These are phyloP conservation scores for Nectriaceae sp. DNA, from an alignment of 2,329 filamentous ascomycete species.

Conservation along the genomic window DNA sequence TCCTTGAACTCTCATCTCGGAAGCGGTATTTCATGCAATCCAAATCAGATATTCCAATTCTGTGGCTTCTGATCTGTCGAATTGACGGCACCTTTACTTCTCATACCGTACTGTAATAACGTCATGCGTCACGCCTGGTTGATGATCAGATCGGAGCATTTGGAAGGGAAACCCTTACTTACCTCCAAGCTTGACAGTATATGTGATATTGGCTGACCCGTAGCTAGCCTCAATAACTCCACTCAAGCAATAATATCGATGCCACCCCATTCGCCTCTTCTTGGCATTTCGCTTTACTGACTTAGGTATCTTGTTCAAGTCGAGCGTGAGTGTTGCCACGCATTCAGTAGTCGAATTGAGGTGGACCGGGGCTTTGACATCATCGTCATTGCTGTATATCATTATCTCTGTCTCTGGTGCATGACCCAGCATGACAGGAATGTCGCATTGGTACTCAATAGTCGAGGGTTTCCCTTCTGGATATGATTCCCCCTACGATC, in stretches of 20 bases:
- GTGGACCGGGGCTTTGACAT: slow-evolving; percentile 33
- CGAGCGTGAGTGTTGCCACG: slow-evolving; percentile 38
- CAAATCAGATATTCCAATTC: no score
- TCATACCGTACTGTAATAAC: slow-evolving; percentile 39
- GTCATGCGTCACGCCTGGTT: slow-evolving; percentile 39
- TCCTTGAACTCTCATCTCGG: no score
- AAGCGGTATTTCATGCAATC: no score
- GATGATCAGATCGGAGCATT: neutral
- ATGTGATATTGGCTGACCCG: slow-evolving; percentile 41
- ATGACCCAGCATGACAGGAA: slow-evolving; percentile 37
- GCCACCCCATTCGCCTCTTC: slow-evolving; percentile 36
- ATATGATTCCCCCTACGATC: slow-evolving; percentile 37
- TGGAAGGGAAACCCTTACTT: slow-evolving; percentile 4
- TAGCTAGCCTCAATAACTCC: slow-evolving; percentile 40
- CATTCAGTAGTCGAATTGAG: slow-evolving; percentile 30
- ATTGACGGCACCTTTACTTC: slow-evolving; percentile 12
- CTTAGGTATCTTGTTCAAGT: slow-evolving; percentile 36
- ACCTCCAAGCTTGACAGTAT: slow-evolving; percentile 41
- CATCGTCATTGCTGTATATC: slow-evolving; percentile 38
- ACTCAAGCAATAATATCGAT: slow-evolving; percentile 39
- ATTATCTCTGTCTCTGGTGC: slow-evolving; percentile 40
- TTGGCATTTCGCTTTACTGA: slow-evolving; percentile 32
- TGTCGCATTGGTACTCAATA: slow-evolving; percentile 41
- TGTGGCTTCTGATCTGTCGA: no score
- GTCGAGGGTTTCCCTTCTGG: slow-evolving; percentile 37